Percentiles rank a stretch among this genome's conserved stretches.
phyloP scores from a whole-genome alignment of 176 grass and related monocot genomes.

The Cenchrus americanus region DNA sequence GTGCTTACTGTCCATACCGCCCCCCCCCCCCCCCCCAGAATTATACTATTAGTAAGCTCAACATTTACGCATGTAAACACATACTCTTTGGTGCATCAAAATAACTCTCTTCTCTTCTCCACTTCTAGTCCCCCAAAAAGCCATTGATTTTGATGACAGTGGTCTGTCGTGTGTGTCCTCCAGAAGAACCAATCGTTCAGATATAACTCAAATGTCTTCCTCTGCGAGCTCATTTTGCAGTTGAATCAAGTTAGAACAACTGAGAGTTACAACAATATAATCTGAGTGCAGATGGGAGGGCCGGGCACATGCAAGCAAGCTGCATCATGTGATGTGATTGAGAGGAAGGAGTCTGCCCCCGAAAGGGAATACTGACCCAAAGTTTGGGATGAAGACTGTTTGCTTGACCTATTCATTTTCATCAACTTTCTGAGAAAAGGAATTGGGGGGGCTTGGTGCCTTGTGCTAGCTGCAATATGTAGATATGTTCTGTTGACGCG shows the following conservation, averaged over 20 bases:
- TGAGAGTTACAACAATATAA: neutral
- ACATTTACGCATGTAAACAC: neutral
- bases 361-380: neutral
- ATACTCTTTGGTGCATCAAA: neutral
- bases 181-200: neutral
- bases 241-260: neutral
- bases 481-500: neutral
- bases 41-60: neutral
- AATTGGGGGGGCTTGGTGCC: neutral
- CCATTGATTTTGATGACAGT: neutral
- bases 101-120: neutral
- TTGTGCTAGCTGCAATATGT: neutral
- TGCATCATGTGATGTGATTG: neutral
- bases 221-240: neutral
- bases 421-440: neutral
- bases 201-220: neutral
- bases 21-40: too few relatives aligned
- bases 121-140: neutral
- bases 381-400: neutral
- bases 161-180: neutral
- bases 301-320: neutral
- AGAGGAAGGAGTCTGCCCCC: neutral
- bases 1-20: neutral
- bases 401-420: neutral
- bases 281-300: neutral